Evolutionary conservation across 2,329 filamentous ascomycete genomes (phyloP).

Genomic region (Geoglossum cookeanum): DNA sequence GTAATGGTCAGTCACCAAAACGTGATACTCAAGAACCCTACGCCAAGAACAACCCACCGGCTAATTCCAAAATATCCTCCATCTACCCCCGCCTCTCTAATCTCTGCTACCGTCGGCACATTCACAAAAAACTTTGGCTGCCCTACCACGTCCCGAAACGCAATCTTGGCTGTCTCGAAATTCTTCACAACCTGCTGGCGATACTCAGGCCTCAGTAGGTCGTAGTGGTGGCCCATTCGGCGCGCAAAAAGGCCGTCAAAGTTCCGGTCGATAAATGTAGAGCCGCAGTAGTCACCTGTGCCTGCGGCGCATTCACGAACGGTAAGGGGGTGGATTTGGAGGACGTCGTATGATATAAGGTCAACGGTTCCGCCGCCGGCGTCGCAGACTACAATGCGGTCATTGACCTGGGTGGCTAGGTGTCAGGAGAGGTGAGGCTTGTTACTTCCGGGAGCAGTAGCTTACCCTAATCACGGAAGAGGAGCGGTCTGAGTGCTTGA

Average conservation of each 20-base stretch:
- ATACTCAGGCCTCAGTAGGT: not conserved
- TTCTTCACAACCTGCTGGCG: not conserved
- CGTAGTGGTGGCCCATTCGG: not conserved
- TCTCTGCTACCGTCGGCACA: not conserved
- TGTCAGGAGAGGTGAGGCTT: slow-evolving; percentile 28
- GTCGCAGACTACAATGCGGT: slow-evolving; percentile 39
- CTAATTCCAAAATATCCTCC: not conserved
- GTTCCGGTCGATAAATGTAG: not conserved
- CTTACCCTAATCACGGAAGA: slow-evolving; percentile 5
- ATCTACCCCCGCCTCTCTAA: not conserved
- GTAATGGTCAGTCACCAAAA: not conserved
- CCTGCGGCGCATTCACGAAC: slow-evolving; percentile 67
- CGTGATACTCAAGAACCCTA: no score
- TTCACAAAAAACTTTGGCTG: not conserved
- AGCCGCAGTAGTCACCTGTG: not conserved
- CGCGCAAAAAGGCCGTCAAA: slow-evolving; percentile 13
- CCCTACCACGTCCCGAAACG: not conserved
- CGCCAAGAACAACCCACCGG: not conserved
- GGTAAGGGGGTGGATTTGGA: slow-evolving; percentile 47
- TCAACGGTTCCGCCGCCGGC: slow-evolving; percentile 44
- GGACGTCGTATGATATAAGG: slow-evolving; percentile 66
- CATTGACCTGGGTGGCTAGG: slow-evolving; percentile 46
- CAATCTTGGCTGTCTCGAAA: not conserved
- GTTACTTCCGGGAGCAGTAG: slow-evolving; percentile 35
- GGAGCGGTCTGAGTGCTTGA: slow-evolving; percentile 28